Evolutionary conservation across 306 rosid genomes (phyloP), one percentile per base, ranked within the genome.

Genomic region (Prunus campanulata): DNA sequence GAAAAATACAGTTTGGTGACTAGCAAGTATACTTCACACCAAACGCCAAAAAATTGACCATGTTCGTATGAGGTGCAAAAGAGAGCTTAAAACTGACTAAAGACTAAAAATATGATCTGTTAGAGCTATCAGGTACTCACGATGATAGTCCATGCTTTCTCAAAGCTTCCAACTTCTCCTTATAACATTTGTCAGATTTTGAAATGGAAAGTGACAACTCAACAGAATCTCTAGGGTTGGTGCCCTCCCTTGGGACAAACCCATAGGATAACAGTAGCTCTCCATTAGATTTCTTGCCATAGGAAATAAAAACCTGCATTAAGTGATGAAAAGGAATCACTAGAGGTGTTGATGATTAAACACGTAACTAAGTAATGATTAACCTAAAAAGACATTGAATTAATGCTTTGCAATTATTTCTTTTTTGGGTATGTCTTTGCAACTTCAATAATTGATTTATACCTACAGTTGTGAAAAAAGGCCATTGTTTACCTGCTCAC

Each of bases 231-330:
- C 89, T 78, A 60, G 97, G 96, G 83, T 95, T 95, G 65, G 91
- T 86, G 11, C 98, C 98, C 86, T 92, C 97, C 83, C 83, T 90
- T 44, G 96, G 96, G 72, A 92, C 97, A 92, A 92, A 94, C 12
- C 98, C 97, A 71, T 95, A 95, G 9, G 98, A 95, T 27, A 95
- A 79, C 86, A 95, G 84, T 50, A 90, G 88, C 89, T 95, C 97
- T 79, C 97, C 97, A 8, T 92, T 95, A 62, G 98, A 95, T 83
- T 95, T 95, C 76, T 88, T 95, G 22, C 97, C 97, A 75, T 92
- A 95, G 0, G 98, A 95, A 83, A 95, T 95, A 81, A 92, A 95
- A 75, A 95, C 97, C 98, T 95, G 87, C 49, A 72, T 64, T 66
- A 72, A 78, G 83, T 75, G 63, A 82, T 61, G 27, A 77, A 69